Evolutionary conservation across 805 yeast genomes (phyloP).

Genomic region (Metschnikowia lochheadii): DNA sequence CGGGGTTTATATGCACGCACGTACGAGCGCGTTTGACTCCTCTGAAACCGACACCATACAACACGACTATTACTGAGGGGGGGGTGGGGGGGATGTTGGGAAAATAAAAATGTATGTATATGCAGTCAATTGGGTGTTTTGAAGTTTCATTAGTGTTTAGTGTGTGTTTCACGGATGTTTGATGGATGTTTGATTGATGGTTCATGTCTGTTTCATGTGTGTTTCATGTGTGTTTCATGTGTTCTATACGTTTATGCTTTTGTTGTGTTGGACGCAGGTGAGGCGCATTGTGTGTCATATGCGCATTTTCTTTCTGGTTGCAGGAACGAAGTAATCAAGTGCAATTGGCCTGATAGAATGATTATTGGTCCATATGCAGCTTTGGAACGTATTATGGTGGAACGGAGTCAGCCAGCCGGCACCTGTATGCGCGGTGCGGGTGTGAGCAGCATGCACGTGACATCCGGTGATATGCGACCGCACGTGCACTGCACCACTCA

Average conservation of each 20-base stretch:
- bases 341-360: not conserved
- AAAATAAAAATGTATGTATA: too few species aligned
- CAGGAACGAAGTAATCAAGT: not conserved
- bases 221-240: too few species aligned
- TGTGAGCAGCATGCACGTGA: constrained; percentile 3
- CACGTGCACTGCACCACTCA: not conserved
- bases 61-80: too few species aligned
- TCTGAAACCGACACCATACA: not conserved
- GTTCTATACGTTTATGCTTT: too few species aligned
- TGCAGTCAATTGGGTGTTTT: too few species aligned
- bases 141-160: too few species aligned
- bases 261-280: too few species aligned
- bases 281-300: not conserved
- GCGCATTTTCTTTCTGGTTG: not conserved
- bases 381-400: not conserved
- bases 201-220: not conserved
- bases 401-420: constrained; percentile 2
- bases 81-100: too few species aligned
- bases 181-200: not conserved
- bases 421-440: not conserved
- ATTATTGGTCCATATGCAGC: too few species aligned
- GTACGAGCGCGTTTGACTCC: constrained; percentile 2
- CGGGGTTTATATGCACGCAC: constrained; percentile 5
- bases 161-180: too few species aligned
- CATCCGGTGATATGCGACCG: not conserved